Conservation (phyloP, 1,284 basidiomycete genomes). For the Trametes versicolor region DNA sequence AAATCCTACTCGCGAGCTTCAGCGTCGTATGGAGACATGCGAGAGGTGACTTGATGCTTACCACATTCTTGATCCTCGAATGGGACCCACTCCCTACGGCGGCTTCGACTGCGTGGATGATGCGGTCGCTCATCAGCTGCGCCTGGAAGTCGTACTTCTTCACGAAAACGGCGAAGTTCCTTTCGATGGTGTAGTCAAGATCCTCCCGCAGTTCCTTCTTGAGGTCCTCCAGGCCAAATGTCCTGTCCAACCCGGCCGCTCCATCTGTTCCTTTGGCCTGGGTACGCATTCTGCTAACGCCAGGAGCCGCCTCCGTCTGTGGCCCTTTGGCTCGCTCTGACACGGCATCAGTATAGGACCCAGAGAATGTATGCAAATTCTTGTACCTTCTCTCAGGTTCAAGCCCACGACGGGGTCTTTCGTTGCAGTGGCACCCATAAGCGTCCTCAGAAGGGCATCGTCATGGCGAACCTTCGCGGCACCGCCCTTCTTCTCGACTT, state of each 20-base stretch:
- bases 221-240: constrained; percentile 18
- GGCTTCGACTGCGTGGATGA: constrained; percentile 36
- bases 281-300: not conserved
- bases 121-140: constrained; percentile 34
- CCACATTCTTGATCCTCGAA: constrained; percentile 38
- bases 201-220: constrained; percentile 36
- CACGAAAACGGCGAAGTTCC: constrained; percentile 38
- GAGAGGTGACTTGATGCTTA: constrained; percentile 14
- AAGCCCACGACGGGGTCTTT: not conserved
- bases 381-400: not conserved
- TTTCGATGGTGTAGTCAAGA: constrained; percentile 34
- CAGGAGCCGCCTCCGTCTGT: not conserved
- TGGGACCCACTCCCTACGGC: constrained; percentile 35
- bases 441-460: constrained; percentile 33
- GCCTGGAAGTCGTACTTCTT: constrained; percentile 43
- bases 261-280: constrained; percentile 2
- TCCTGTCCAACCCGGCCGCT: constrained; percentile 1
- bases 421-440: constrained; percentile 7
- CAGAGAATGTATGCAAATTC: not conserved
- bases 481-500: constrained; percentile 34
- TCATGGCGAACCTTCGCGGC: constrained; percentile 26
- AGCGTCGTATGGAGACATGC: constrained; percentile 19
- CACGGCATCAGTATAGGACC: not conserved
- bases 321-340: not conserved
- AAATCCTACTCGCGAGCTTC: constrained; percentile 36